Evolutionary conservation across 306 rosid genomes (phyloP), one percentile per base, ranked within the genome.

Genomic region (Cicer cuneatum): DNA sequence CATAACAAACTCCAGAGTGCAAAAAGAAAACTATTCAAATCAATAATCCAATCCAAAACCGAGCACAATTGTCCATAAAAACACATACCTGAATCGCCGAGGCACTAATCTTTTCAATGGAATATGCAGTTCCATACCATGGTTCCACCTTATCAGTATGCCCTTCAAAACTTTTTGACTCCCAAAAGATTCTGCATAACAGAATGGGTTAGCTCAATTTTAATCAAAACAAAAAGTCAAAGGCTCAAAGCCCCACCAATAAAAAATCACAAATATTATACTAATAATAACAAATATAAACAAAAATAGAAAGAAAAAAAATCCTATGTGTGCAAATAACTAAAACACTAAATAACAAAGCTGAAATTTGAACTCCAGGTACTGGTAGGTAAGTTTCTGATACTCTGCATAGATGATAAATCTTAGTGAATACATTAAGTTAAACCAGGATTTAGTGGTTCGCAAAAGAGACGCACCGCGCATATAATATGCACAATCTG

Each of bases 61-160:
- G 56, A 13, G 62, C 47, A 76, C 12, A 51, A 10, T n/a, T 59
- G 21, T 42, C 51, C 33, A 49, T 8, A 51, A 13, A 72, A 71
- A 71, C 86, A 81, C 87, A 75, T 75, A 94, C 99, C 99, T 87
- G 85, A 63, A 94, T 84, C 13, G 10, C 43, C 58, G 97, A 79
- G 63, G 74, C 37, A 18, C 89, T 82, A 61, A 88, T 79, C 65
- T 74, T 92, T 86, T 92, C 95, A 21, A 86, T 12, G 48, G 93
- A 83, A 85, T 90, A 94, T 38, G 89, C 78, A 78, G 97, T 94
- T 80, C 92, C 92, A 87, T 94, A 94, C 99, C 99, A 94, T 62
- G 91, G 96, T 85, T 94, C 99, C 72, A 83, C 88, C 83, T 72
- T 79, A 74, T 92, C 87, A 21, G 95, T 86, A 37, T 71, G 72